These are phyloP conservation scores for Penicillium sp. DNA, from an alignment of 2,329 filamentous ascomycete genomes.

Conservation along the genomic window DNA sequence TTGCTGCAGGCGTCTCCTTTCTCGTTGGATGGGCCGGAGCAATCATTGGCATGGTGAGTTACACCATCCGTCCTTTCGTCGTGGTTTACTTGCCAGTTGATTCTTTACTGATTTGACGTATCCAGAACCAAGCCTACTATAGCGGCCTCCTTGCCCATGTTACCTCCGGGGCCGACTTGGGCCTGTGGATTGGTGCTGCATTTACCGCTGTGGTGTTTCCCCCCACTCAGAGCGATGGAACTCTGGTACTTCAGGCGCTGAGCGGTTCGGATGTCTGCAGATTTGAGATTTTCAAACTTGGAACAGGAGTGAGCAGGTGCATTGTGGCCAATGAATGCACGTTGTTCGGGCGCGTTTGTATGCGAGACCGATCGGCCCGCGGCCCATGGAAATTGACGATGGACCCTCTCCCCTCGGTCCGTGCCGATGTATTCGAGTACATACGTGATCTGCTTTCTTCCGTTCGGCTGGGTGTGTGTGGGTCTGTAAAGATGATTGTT, in stretches of 20 bases:
- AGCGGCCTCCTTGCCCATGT: constrained; percentile 43
- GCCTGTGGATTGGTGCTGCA: constrained; percentile 41
- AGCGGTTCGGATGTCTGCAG: background rate
- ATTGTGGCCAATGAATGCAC: background rate
- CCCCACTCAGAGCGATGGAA: constrained; percentile 42
- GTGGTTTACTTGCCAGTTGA: background rate
- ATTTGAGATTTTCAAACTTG: background rate
- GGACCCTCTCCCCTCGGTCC: constrained; percentile 7
- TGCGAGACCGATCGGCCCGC: constrained; percentile 22
- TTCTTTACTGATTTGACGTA: background rate
- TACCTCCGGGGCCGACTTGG: constrained; percentile 41
- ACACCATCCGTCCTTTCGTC: background rate
- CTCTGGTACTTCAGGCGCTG: constrained; percentile 35
- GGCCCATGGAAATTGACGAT: constrained; percentile 8
- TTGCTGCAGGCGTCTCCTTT: constrained; percentile 45
- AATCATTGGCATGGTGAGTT: constrained; percentile 45
- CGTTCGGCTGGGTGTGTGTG: background rate
- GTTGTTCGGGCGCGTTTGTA: constrained; percentile 7
- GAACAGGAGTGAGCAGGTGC: background rate
- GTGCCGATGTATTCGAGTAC: constrained; percentile 10
- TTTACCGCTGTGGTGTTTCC: constrained; percentile 44
- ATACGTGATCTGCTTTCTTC: constrained; percentile 3
- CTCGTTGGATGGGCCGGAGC: constrained; percentile 47
- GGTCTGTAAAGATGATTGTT: constrained; percentile 8
- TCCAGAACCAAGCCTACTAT: constrained; percentile 45